These are phyloP conservation scores for Ceratobasidium theobromae DNA, from an alignment of 1,284 basidiomycete species.

Conservation along the genomic window DNA sequence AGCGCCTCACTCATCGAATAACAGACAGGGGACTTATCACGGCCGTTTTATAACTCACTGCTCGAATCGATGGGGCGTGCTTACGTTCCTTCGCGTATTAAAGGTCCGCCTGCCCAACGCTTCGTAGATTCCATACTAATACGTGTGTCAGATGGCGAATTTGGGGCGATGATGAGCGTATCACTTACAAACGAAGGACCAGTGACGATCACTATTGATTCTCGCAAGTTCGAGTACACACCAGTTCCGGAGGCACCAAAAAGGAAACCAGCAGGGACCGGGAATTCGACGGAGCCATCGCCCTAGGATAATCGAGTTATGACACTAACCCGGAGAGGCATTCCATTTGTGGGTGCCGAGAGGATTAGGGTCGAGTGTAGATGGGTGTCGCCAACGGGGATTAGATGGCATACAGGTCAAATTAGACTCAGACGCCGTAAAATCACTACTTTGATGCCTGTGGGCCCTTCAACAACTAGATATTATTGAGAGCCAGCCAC, in stretches of 20 bases:
- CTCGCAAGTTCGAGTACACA: constrained; percentile 36
- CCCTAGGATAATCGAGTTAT: too few relatives aligned
- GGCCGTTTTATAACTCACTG: constrained; percentile 70
- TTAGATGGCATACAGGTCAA: too few relatives aligned
- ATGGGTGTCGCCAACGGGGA: too few relatives aligned
- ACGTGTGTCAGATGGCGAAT: constrained; percentile 67
- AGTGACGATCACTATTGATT: constrained; percentile 77
- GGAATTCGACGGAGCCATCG: neutral
- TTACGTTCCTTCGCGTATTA: constrained; percentile 73
- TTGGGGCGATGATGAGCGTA: constrained; percentile 94
- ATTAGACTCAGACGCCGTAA: too few relatives aligned
- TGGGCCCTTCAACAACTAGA: too few relatives aligned
- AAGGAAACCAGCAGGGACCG: neutral
- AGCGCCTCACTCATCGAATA: constrained; percentile 12
- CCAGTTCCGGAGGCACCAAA: neutral
- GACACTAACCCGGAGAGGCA: too few relatives aligned
- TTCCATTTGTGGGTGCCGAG: too few relatives aligned
- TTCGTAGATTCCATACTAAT: neutral
- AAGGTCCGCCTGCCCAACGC: constrained; percentile 55
- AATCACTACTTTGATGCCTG: too few relatives aligned
- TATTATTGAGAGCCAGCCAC: too few relatives aligned
- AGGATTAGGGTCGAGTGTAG: too few relatives aligned
- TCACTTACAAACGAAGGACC: constrained; percentile 84
- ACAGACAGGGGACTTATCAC: constrained; percentile 67
- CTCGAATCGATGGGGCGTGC: constrained; percentile 62